A percentile compares a stretch with the other conserved stretches of the same genome.
Evolutionary conservation across 768 basidiomycete genomes (phyloP).

Genomic region (Tulasnella sp.): DNA sequence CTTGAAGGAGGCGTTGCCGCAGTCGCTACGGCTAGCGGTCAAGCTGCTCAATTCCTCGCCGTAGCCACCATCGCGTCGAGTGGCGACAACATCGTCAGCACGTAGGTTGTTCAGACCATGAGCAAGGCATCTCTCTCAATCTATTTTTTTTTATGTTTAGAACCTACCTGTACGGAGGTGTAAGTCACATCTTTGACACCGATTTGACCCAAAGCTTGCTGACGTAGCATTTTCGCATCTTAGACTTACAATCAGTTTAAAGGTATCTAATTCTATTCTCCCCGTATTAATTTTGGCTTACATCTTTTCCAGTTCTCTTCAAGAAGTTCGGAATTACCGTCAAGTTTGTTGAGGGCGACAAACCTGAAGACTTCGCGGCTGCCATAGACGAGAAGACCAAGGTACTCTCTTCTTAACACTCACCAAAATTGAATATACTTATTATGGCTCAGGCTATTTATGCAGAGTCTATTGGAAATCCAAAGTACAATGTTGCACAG

Average conservation of each 20-base stretch:
- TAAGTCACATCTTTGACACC: conserved; percentile 36
- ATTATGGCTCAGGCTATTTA: conserved; percentile 51
- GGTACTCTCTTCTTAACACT: conserved; percentile 7
- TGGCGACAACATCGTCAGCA: conserved; percentile 76
- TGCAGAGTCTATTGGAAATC: conserved; percentile 76
- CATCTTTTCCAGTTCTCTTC: conserved; percentile 48
- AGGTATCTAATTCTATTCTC: conserved; percentile 36
- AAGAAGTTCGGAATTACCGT: conserved; percentile 63
- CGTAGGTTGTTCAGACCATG: conserved; percentile 42
- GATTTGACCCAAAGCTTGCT: background rate
- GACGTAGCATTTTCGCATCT: background rate
- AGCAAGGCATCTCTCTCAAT: background rate
- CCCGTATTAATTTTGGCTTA: background rate
- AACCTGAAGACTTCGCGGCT: conserved; percentile 55
- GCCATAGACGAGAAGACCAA: conserved; percentile 74
- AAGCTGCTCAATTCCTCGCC: conserved; percentile 71
- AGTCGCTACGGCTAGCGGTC: conserved; percentile 66
- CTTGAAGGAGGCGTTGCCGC: conserved; percentile 75
- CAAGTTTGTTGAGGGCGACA: conserved; percentile 56
- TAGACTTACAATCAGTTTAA: conserved; percentile 73
- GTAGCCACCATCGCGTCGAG: conserved; percentile 54
- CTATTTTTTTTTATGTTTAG: conserved; percentile 33
- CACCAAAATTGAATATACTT: background rate
- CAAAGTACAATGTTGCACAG: conserved; percentile 63
- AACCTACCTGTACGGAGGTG: conserved; percentile 66